These are phyloP conservation scores for Pythium brassicae DNA, from an alignment of 352 stramenopile species.

Conservation along the genomic window DNA sequence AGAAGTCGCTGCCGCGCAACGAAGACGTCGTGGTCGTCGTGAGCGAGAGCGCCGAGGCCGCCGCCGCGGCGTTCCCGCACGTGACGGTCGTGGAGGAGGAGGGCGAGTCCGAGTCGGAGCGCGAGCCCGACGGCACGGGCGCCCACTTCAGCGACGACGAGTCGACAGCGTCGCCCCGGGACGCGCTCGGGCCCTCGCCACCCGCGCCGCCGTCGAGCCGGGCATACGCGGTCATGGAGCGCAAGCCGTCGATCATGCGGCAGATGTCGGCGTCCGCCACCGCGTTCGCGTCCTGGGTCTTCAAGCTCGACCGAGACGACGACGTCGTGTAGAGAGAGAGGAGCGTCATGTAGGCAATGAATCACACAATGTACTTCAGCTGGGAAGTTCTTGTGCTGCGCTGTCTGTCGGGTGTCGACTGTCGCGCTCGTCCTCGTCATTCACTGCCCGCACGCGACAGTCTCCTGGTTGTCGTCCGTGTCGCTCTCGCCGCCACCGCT, in stretches of 20 bases:
- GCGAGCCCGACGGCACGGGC: background rate
- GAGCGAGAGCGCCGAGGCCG: constrained; percentile 10
- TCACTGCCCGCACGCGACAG: background rate
- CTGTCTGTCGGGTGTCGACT: too few species aligned
- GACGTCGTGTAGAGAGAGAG: background rate
- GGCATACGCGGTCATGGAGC: constrained; percentile 15
- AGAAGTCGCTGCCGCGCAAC: constrained; percentile 19
- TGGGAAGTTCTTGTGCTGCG: too few species aligned
- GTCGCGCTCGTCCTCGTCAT: too few species aligned
- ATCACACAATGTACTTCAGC: too few species aligned
- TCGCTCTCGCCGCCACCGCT: too few species aligned
- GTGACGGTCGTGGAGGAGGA: constrained; percentile 4
- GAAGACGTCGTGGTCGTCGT: constrained; percentile 36
- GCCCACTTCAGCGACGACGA: background rate
- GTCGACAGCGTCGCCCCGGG: background rate
- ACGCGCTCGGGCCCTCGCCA: background rate
- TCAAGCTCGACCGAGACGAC: constrained; percentile 11
- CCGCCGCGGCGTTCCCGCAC: constrained; percentile 1
- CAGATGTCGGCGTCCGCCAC: constrained; percentile 14
- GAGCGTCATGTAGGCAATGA: too few species aligned
- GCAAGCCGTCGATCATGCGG: constrained; percentile 13
- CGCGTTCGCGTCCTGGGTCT: constrained; percentile 15
- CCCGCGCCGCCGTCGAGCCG: constrained; percentile 8
- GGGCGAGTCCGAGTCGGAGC: background rate
- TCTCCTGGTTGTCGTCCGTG: background rate